Base-by-base conservation (phyloP, 2,329 filamentous ascomycete genomes). In the Curvularia verruculosa region DNA sequence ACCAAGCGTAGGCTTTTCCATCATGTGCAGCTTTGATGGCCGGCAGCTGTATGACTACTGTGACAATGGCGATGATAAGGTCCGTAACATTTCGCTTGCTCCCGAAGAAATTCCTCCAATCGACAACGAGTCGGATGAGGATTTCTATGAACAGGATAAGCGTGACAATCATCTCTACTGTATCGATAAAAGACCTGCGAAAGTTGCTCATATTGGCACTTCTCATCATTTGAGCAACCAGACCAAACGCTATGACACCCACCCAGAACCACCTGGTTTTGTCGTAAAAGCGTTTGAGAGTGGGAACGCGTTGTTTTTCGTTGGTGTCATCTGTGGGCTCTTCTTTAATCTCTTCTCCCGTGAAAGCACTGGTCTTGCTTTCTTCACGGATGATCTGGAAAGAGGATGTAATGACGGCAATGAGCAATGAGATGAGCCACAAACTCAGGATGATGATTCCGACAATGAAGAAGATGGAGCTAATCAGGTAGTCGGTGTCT, bases 341-440 rank as follows among this genome's bases (percentile, higher is more conserved):
- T 29, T 78, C 76, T 24, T 78, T 67, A 34, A 79, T 72, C 37
- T 91, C 84, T 55, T 92, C 86, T 12, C 87, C 87, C 4, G 92
- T 93, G 75, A 99, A 99, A 3, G 96, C 95, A 79, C 93, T 97
- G 29, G 89, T 88, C 76, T 90, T 93, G 78, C 92, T 96, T 75
- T 99, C 95, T 79, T 99, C 96, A 62, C 95, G 87, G 67, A 99
- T 99, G 64, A 99, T 91, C 74, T 99, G 95, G 71, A 99, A 99
- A 1, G 94, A 97, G 5, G 95, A 96, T 0, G 95, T 99, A 73
- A 99, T 99, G 69, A 99, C 95, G 3, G 95, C 95, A 71, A 99
- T 96, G 45, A 89, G 77, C 78, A 99, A 85, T 75, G 97, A 98
- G 62, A 96, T 92, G 69, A 99, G 85, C 95, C 95, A 99, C 48